A percentile compares a stretch with the other conserved stretches of the same genome.
Evolutionary conservation across 306 rosid genomes (phyloP).

Genomic region (Urtica urens): DNA sequence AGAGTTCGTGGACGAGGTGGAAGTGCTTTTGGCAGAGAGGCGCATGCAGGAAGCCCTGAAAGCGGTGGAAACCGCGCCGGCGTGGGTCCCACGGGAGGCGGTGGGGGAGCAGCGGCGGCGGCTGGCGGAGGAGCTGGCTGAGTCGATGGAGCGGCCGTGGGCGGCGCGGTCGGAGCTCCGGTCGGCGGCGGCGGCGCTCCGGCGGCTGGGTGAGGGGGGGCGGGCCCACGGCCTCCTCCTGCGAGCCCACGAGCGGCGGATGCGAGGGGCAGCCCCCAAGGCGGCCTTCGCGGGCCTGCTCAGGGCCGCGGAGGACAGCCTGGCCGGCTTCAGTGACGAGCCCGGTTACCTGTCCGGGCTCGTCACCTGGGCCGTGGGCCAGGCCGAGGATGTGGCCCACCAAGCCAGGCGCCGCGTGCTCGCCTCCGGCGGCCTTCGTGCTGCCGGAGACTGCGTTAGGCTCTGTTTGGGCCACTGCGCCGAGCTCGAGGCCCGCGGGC

Average conservation of each 20-base stretch:
- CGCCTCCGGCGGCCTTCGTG: constrained; percentile 60
- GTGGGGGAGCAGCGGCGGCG: constrained; percentile 46
- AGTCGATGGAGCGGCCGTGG: constrained; percentile 54
- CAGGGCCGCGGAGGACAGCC: constrained; percentile 60
- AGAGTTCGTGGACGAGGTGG: constrained; percentile 57
- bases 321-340: constrained; percentile 54
- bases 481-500: constrained; percentile 51
- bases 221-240: constrained; percentile 67
- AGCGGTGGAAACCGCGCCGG: constrained; percentile 38
- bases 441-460: constrained; percentile 68
- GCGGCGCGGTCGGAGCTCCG: constrained; percentile 53
- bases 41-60: constrained; percentile 66
- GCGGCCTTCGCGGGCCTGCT: constrained; percentile 35
- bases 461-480: constrained; percentile 63
- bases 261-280: constrained; percentile 26
- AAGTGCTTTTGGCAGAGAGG: constrained; percentile 75
- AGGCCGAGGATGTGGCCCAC: constrained; percentile 35
- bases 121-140: constrained; percentile 66
- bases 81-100: constrained; percentile 29
- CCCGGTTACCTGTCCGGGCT: constrained; percentile 78
- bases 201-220: constrained; percentile 76
- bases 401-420: constrained; percentile 54
- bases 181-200: constrained; percentile 42
- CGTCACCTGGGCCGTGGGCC: constrained; percentile 83
- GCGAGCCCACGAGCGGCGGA: constrained; percentile 40